Conservation (phyloP, 176 grass and related monocot species). For the Triticum dicoccoides region DNA sequence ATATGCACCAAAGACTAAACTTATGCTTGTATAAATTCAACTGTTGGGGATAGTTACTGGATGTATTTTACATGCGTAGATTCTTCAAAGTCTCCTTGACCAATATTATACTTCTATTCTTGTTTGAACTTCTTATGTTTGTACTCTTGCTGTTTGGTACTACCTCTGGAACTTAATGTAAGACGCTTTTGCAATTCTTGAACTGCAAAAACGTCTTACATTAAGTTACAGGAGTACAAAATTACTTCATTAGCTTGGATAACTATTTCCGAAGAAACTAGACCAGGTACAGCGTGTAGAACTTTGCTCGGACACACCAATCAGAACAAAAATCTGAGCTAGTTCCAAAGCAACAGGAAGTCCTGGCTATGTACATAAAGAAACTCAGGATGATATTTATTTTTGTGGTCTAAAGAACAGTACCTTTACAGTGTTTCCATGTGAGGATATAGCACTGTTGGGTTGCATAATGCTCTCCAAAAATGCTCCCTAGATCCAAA, state of each 20-base stretch:
- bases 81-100: conserved; percentile 16
- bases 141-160: neutral
- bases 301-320: neutral
- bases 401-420: conserved; percentile 32
- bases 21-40: neutral
- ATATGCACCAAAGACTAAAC: neutral
- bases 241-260: neutral
- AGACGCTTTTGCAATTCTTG: no score
- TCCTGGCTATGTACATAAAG: conserved; percentile 24
- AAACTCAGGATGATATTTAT: conserved; percentile 26
- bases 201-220: no score
- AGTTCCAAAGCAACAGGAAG: conserved; percentile 23
- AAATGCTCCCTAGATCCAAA: conserved; percentile 31
- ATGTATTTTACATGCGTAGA: neutral
- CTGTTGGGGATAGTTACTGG: neutral
- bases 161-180: no score
- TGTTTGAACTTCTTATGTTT: neutral
- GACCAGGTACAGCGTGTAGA: conserved; percentile 21
- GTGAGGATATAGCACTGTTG: conserved; percentile 31
- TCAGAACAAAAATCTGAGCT: neutral
- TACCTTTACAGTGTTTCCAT: conserved; percentile 43
- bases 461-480: conserved; percentile 42
- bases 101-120: neutral
- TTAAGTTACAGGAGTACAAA: neutral
- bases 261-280: conserved; percentile 29